Base-by-base conservation (phyloP, 306 rosid species). In the Sindora glabra region DNA sequence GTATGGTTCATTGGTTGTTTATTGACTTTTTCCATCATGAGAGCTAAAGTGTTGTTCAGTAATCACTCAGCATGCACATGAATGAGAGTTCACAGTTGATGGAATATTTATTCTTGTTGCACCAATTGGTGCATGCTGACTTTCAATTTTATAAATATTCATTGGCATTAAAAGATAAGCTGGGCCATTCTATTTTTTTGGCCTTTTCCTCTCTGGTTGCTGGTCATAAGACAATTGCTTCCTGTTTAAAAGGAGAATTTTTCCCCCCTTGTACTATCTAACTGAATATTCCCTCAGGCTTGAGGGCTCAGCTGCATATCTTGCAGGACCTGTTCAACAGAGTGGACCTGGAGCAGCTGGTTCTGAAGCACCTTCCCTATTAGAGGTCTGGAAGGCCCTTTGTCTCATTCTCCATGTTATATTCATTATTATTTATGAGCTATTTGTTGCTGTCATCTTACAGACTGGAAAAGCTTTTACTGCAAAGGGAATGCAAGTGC, bases 401-500 rank as follows among this genome's bases (percentile, higher is more conserved):
- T 14, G 1, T 17, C 47, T 41, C 15, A 32, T 49, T 45, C 67
- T 54, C 52, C 48, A 15, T 29, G 30, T 45, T 39, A 48, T 40
- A 52, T 30, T 68, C 61, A 38, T 65, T 51, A 27, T 50, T 62
- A 47, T 30, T 39, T 60, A 59, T 38, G 38, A 41, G 67, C 73
- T 74, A 78, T 71, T 22, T 49, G 59, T 46, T 37, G 53, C 46
- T 34, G 56, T 47, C 55, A 23, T 68, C 48, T 71, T 67, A 52
- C 86, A 89, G 99, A 92, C 77, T 33, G 99, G 96, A 61, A 92
- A 77, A 76, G 96, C 94, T 74, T 79, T 94, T 65, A 89, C 96
- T 41, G 85, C 99, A 50, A 94, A 74, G 81, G 99, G 97, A 62
- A 94, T 94, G 81, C 97, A 86, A 69, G 99, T 86, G 68, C 97